Percentiles rank a stretch among this genome's conserved stretches.
Conservation (phyloP, 1,284 basidiomycete genomes). For the Marasmius sp. region DNA sequence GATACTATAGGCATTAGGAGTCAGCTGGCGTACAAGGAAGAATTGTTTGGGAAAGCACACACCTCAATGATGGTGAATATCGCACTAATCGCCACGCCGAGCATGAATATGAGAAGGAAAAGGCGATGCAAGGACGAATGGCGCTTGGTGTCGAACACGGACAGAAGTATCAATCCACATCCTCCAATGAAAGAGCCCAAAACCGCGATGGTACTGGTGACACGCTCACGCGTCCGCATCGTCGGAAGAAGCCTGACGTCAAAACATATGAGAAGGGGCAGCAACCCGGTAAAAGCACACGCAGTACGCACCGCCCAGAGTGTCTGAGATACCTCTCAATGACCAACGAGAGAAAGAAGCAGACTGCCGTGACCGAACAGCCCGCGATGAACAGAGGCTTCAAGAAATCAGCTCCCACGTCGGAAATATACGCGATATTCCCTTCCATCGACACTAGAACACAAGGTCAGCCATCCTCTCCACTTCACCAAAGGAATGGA, state of each 20-base stretch:
- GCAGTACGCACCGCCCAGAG: constrained; percentile 46
- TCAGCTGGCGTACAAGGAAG: background rate
- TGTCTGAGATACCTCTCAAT: constrained; percentile 65
- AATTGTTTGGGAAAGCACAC: constrained; percentile 11
- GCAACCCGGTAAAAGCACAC: constrained; percentile 1
- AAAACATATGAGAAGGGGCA: background rate
- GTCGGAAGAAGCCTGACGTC: constrained; percentile 51
- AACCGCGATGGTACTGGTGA: constrained; percentile 56
- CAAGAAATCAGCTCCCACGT: constrained; percentile 65
- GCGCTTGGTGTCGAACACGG: constrained; percentile 65
- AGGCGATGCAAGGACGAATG: constrained; percentile 49
- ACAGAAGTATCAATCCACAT: constrained; percentile 55
- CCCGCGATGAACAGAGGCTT: constrained; percentile 73
- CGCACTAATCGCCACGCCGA: constrained; percentile 64
- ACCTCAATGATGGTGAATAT: constrained; percentile 75
- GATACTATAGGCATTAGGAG: constrained; percentile 40
- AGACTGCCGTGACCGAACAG: constrained; percentile 57
- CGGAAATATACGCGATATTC: constrained; percentile 70
- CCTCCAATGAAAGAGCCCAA: constrained; percentile 61
- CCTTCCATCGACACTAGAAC: constrained; percentile 40
- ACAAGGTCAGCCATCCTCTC: background rate
- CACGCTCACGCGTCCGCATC: constrained; percentile 55
- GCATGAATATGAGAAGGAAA: constrained; percentile 65
- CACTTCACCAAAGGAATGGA: background rate
- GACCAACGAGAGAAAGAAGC: constrained; percentile 58